Conservation (phyloP, 1,139 yeast species). For the Kluyveromyces sp. region DNA sequence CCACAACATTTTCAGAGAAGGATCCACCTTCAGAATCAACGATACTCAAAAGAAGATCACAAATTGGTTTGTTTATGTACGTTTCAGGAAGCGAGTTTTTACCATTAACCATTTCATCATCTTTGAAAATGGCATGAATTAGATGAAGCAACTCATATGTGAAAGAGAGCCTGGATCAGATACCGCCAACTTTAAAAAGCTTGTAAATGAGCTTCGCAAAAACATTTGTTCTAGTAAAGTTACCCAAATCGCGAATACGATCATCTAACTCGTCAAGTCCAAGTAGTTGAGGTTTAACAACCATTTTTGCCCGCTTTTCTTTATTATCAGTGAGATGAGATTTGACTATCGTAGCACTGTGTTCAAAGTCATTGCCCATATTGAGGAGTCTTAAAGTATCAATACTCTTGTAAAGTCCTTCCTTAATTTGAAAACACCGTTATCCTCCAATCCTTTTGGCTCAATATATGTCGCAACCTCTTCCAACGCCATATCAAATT, state of each 20-base stretch:
- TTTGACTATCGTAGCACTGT: slow-evolving; percentile 34
- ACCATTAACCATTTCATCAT: slow-evolving; percentile 43
- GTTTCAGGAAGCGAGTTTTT: slow-evolving; percentile 34
- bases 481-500: slow-evolving; percentile 35
- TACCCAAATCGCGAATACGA: slow-evolving; percentile 36
- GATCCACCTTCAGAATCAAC: slow-evolving; percentile 35
- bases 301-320: slow-evolving; percentile 37
- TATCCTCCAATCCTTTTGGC: slow-evolving; percentile 49
- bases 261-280: slow-evolving; percentile 26
- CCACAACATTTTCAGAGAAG: slow-evolving; percentile 41
- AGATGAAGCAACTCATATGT: slow-evolving; percentile 57
- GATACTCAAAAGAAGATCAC: slow-evolving; percentile 46
- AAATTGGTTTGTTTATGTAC: slow-evolving; percentile 49
- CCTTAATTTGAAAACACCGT: slow-evolving; percentile 48
- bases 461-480: slow-evolving; percentile 44
- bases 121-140: slow-evolving; percentile 55
- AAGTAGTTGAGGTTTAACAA: slow-evolving; percentile 37
- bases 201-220: slow-evolving; percentile 55
- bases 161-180: slow-evolving; percentile 42
- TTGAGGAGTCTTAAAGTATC: slow-evolving; percentile 34
- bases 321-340: slow-evolving; percentile 32
- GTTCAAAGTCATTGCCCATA: slow-evolving; percentile 34
- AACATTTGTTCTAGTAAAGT: slow-evolving; percentile 42
- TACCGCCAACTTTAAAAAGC: slow-evolving; percentile 44
- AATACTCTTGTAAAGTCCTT: slow-evolving; percentile 35